A percentile compares a stretch with the other conserved stretches of the same genome.
Conservation (phyloP, 164 flowering plant genomes). For the Nymphaea colorata region DNA sequence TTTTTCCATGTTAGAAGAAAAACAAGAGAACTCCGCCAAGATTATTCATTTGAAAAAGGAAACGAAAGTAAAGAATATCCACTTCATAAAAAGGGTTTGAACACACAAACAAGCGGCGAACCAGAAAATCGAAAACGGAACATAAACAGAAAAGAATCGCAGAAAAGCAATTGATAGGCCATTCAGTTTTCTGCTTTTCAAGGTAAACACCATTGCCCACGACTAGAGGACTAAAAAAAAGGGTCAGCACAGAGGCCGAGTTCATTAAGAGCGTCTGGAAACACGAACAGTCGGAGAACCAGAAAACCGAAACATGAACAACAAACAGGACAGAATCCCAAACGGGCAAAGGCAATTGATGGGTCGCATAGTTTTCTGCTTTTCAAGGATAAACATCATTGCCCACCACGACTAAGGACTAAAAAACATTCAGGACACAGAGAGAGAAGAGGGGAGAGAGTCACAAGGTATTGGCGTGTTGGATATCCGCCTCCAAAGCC, state of each 20-base stretch:
- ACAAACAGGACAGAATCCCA: too few species aligned
- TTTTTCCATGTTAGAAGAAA: background rate
- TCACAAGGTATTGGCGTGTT: constrained; percentile 72
- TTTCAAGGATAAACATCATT: background rate
- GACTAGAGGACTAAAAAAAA: background rate
- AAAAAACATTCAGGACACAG: background rate
- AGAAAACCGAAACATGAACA: background rate
- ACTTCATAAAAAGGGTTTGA: too few species aligned
- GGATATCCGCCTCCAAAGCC: constrained; percentile 68
- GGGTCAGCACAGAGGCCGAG: background rate
- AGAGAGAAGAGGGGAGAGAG: constrained; percentile 5
- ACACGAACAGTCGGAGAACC: background rate
- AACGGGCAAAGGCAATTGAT: background rate
- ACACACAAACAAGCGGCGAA: too few species aligned
- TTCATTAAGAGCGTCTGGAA: constrained; percentile 1
- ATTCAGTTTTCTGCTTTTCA: background rate
- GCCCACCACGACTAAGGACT: background rate
- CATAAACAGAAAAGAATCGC: too few species aligned
- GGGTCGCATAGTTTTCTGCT: background rate
- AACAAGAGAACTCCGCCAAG: background rate
- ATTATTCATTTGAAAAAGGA: background rate
- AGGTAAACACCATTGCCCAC: background rate
- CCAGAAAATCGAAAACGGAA: too few species aligned
- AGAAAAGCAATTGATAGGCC: background rate
- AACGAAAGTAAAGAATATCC: background rate